Evolutionary conservation across 306 rosid species (phyloP).

Genomic region (Pueraria montana): DNA sequence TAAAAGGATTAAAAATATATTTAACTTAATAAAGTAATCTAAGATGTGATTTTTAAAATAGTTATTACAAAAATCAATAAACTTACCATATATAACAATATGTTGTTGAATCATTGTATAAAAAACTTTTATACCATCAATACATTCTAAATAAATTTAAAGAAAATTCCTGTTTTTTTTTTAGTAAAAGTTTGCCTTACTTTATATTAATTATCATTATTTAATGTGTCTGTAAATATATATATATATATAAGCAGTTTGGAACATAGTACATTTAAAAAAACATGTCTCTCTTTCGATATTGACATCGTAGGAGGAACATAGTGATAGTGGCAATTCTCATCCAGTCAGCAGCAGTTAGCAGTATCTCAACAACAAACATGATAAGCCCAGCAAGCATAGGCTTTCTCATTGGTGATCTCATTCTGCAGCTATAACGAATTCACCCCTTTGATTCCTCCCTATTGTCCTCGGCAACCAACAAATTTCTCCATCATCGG

Average conservation of each 20-base stretch:
- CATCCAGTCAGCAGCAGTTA: neutral
- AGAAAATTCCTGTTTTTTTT: neutral
- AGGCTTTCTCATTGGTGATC: conserved; percentile 43
- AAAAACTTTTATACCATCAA: neutral
- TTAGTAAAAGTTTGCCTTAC: neutral
- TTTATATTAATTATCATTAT: neutral
- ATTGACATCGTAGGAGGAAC: conserved; percentile 8
- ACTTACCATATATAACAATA: too few relatives aligned
- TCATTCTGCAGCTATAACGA: conserved; percentile 42
- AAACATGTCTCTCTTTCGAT: neutral
- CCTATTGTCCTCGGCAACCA: conserved; percentile 43
- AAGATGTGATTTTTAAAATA: too few relatives aligned
- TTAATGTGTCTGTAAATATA: neutral
- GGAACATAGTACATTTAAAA: neutral
- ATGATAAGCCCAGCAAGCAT: conserved; percentile 25
- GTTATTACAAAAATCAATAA: too few relatives aligned
- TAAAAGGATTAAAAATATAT: too few relatives aligned
- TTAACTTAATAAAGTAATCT: too few relatives aligned
- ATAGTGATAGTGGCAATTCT: conserved; percentile 19
- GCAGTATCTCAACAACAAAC: conserved; percentile 27
- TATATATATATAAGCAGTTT: neutral
- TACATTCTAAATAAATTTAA: neutral
- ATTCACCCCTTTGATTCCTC: conserved; percentile 48
- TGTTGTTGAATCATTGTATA: too few relatives aligned
- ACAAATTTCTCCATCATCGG: conserved; percentile 38